Base-by-base conservation (phyloP, 371 early-diverging fungal species). In the Saksenaea vasiformis region DNA sequence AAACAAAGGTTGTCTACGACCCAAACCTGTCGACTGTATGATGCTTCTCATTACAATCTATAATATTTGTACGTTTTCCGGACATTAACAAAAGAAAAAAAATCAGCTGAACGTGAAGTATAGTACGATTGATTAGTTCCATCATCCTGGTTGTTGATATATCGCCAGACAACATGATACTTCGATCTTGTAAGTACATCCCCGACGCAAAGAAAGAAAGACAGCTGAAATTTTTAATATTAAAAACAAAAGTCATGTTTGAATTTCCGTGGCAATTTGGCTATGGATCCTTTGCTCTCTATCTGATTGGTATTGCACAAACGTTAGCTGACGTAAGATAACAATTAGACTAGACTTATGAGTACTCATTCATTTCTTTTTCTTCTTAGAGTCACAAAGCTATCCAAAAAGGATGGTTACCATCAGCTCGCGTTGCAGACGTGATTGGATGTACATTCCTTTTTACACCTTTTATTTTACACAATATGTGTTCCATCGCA, bases 211-310 rank as follows among this genome's bases (percentile, higher is more conserved):
- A 1, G 19, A 47, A 22, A 17, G 8, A 17, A 47, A 3, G 8
- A 10, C 17, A 47, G n/a, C 5, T 26, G n/a, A 47, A 14, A 8
- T 22, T 5, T 8, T 22, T 1, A 47, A 47, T 41, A 41, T 2
- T 3, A 14, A 22, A 47, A 47, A n/a, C 22, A 47, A 47, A 47
- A 47, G 51, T 47, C 22, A 47, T 56, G 31, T 72, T 68, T 60
- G 72, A 72, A 28, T 58, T 72, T 47, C 55, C 66, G 17, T 72
- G 72, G 72, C 68, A 65, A 27, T 68, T 62, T 60, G 72, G 72
- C n/a, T 72, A 60, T 53, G 72, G 68, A 39, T 60, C 51, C 10
- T 72, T 72, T 61, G 72, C 66, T 11, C 65, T 72, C 0, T 72
- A 72, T 35, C 31, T 68, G 15, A 62, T 72, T 47, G 72, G 72